phyloP scores from a whole-genome alignment of 345 rosid species.

The Euphorbia pulcherrima region DNA sequence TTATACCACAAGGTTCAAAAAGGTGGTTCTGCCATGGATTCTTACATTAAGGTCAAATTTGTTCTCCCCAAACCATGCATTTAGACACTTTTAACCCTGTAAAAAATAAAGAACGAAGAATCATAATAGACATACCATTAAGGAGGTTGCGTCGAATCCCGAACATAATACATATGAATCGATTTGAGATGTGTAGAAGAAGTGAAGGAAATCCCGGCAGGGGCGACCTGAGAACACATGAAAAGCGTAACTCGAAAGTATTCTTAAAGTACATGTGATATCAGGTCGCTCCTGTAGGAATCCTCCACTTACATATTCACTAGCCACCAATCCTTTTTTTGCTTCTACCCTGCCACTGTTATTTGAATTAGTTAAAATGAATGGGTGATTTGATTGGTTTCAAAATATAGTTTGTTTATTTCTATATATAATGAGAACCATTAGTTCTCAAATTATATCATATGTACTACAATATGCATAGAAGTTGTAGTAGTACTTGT shows the following conservation, averaged over 20 bases:
- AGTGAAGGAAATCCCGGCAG: conserved; percentile 28
- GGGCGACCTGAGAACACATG: conserved; percentile 47
- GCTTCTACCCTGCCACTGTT: neutral
- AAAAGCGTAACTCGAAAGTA: neutral
- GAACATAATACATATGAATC: too few species aligned
- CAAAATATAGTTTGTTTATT: neutral
- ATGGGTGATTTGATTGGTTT: neutral
- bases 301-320: conserved; percentile 15
- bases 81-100: too few species aligned
- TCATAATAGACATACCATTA: too few species aligned
- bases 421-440: neutral
- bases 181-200: neutral
- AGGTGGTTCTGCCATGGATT: too few species aligned
- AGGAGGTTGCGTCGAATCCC: too few species aligned
- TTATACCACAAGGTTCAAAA: too few species aligned
- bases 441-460: neutral
- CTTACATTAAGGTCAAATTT: too few species aligned
- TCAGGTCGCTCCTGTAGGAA: conserved; percentile 34
- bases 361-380: neutral
- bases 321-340: neutral
- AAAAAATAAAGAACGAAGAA: too few species aligned
- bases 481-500: too few species aligned
- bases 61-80: too few species aligned
- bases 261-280: conserved; percentile 33
- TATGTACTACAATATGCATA: neutral